Percentiles rank a stretch among this genome's conserved stretches.
phyloP scores from a whole-genome alignment of 495 filamentous ascomycete species.

The Collariella sp. region DNA sequence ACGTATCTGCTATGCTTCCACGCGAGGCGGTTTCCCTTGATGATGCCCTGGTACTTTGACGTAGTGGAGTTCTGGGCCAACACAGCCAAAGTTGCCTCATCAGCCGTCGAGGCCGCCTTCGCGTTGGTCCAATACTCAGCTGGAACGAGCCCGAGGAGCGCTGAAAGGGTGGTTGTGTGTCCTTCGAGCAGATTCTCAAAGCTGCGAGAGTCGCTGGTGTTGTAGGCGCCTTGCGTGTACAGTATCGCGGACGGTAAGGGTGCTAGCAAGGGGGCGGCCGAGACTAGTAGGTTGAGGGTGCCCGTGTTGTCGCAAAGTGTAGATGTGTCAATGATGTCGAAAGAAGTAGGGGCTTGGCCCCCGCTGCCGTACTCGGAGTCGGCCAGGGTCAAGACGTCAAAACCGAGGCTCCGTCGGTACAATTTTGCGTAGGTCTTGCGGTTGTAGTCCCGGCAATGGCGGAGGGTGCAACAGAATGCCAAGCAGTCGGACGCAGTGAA shows the following conservation, averaged over 20 bases:
- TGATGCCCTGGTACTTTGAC: background rate
- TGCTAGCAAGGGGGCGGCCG: conserved; percentile 39
- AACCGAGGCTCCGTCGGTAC: conserved; percentile 19
- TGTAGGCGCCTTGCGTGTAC: conserved; percentile 33
- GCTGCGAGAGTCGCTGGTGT: conserved; percentile 18
- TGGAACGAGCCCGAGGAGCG: conserved; percentile 41
- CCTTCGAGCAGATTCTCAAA: conserved; percentile 34
- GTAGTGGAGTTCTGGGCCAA: background rate
- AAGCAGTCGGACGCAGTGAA: conserved; percentile 39
- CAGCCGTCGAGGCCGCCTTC: conserved; percentile 24
- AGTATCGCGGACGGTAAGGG: conserved; percentile 33
- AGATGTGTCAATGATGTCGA: conserved; percentile 53
- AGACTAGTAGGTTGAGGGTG: conserved; percentile 40
- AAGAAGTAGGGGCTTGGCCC: conserved; percentile 32
- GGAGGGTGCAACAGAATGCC: conserved; percentile 39
- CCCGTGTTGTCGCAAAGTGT: conserved; percentile 45
- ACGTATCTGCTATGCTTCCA: conserved; percentile 20
- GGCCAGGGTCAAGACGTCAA: conserved; percentile 31
- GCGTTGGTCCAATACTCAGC: conserved; percentile 45
- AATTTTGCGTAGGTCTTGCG: conserved; percentile 19
- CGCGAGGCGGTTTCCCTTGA: conserved; percentile 19
- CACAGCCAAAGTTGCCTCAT: conserved; percentile 18
- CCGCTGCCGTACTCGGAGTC: conserved; percentile 30
- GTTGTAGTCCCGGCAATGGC: conserved; percentile 20
- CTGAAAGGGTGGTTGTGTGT: conserved; percentile 36